phyloP scores from a whole-genome alignment of 169 alveolate species.

The Cryptosporidium canis region DNA sequence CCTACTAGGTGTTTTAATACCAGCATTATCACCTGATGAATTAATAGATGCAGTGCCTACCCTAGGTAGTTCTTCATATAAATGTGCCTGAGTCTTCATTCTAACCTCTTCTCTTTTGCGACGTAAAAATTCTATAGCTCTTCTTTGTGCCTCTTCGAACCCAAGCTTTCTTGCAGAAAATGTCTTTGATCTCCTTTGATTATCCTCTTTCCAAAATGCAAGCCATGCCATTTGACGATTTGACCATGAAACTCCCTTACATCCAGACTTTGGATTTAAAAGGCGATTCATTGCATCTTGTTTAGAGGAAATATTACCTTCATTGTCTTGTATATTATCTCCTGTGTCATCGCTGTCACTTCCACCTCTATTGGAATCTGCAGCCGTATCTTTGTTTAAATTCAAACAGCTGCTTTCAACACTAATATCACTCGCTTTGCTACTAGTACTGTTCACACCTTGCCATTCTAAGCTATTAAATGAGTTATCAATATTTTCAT shows the following conservation, averaged over 20 bases:
- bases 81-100: conserved; percentile 70
- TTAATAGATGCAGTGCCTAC: conserved; percentile 23
- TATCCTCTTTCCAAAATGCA: conserved; percentile 73
- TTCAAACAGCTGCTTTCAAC: conserved; percentile 1
- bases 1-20: conserved; percentile 35
- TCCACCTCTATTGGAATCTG: conserved; percentile 31
- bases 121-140: conserved; percentile 70
- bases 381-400: background rate
- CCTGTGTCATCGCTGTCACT: conserved; percentile 21
- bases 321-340: conserved; percentile 20
- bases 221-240: conserved; percentile 74
- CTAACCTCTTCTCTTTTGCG: conserved; percentile 64
- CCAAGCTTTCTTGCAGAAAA: conserved; percentile 69
- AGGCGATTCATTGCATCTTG: conserved; percentile 73
- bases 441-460: background rate
- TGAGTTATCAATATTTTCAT: background rate
- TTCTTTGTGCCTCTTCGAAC: conserved; percentile 69
- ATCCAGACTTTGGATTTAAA: conserved; percentile 66
- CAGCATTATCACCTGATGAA: background rate
- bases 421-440: conserved; percentile 30
- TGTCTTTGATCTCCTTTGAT: conserved; percentile 63
- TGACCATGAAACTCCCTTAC: conserved; percentile 73
- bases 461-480: conserved; percentile 33
- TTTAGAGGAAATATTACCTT: conserved; percentile 34
- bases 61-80: conserved; percentile 71